Evolutionary conservation across 371 early-diverging fungal genomes (phyloP).

Genomic region (Funneliformis caledonium): DNA sequence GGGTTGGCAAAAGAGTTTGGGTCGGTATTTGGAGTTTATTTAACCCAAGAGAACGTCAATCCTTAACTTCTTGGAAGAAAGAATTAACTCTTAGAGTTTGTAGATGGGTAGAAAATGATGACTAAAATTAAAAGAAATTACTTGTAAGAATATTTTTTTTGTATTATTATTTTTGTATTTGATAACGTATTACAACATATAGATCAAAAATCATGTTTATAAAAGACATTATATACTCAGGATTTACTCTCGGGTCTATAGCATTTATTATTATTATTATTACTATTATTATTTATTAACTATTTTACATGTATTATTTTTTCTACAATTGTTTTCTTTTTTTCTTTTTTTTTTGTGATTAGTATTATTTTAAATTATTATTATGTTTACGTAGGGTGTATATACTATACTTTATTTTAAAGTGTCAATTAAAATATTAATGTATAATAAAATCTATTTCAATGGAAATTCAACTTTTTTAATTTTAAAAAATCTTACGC

Average conservation of each 20-base stretch:
- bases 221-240: no score
- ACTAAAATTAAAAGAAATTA: background rate
- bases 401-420: no score
- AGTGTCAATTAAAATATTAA: no score
- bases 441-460: no score
- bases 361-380: background rate
- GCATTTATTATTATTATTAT: no score
- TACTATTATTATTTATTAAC: background rate
- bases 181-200: background rate
- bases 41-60: slow-evolving; percentile 13
- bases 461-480: no score
- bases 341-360: background rate
- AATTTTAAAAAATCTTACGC: no score
- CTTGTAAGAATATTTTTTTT: background rate
- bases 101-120: slow-evolving; percentile 23
- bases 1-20: slow-evolving; percentile 30
- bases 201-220: no score
- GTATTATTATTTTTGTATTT: background rate
- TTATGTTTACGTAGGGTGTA: no score
- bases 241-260: no score
- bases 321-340: no score
- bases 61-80: background rate
- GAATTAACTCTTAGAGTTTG: slow-evolving; percentile 1
- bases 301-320: background rate
- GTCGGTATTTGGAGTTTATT: slow-evolving; percentile 33